Percentiles rank a stretch among this genome's conserved stretches.
Evolutionary conservation across 2,329 filamentous ascomycete species (phyloP).

Genomic region (Pyrenophora teres): DNA sequence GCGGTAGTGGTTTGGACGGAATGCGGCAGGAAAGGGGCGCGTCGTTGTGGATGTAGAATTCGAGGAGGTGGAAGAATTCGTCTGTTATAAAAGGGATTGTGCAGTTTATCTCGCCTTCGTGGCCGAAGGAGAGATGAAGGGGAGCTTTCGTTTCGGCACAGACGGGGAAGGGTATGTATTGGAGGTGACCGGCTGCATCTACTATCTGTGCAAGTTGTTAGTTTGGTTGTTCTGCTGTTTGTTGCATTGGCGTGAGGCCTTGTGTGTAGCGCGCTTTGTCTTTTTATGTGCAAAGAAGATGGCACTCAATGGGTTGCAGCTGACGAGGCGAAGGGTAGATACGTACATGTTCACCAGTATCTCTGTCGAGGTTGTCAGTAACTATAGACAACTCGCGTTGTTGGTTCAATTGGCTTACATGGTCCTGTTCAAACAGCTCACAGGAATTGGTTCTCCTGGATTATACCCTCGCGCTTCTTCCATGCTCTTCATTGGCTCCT

Average conservation of each 20-base stretch:
- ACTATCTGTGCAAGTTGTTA: constrained; percentile 59
- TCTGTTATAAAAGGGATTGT: constrained; percentile 78
- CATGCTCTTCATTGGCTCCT: constrained; percentile 47
- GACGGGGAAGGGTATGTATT: constrained; percentile 88
- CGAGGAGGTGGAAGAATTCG: constrained; percentile 82
- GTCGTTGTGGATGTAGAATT: constrained; percentile 98
- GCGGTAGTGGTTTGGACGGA: constrained; percentile 70
- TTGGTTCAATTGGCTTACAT: constrained; percentile 48
- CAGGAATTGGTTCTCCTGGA: constrained; percentile 56
- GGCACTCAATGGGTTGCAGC: too few relatives aligned
- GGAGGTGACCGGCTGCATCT: constrained; percentile 76
- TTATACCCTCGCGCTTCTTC: constrained; percentile 51
- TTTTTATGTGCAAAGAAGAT: too few relatives aligned
- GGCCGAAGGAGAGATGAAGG: constrained; percentile 84
- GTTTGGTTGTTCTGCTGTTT: neutral
- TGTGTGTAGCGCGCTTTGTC: neutral
- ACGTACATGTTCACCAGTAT: constrained; percentile 78
- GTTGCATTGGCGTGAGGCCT: neutral
- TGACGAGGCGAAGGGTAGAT: neutral
- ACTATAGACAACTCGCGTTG: neutral
- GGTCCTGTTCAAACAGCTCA: constrained; percentile 58
- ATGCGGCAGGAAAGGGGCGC: constrained; percentile 90
- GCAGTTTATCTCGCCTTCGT: constrained; percentile 80
- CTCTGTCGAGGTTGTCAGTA: constrained; percentile 56
- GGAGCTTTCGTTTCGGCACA: constrained; percentile 87